phyloP scores from a whole-genome alignment of 2,329 filamentous ascomycete species.

The Sporothrix globosa region DNA sequence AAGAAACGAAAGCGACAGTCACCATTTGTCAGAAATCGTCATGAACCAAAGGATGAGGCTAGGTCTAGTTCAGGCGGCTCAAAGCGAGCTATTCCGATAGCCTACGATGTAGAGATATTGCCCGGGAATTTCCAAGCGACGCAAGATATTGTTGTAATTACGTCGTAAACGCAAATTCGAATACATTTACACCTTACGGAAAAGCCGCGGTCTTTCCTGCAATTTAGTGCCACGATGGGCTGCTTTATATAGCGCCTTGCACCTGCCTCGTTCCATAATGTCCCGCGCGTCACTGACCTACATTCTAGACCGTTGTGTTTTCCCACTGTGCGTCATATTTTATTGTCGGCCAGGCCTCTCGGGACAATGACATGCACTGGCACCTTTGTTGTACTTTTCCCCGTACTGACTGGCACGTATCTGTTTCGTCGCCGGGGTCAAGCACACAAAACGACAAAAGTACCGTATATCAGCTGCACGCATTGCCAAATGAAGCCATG shows the following conservation, averaged over 20 bases:
- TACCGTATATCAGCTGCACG: background rate
- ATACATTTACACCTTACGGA: too few relatives aligned
- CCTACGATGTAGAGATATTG: too few relatives aligned
- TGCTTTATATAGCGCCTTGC: conserved; percentile 8
- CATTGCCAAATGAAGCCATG: conserved; percentile 13
- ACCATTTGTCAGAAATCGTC: background rate
- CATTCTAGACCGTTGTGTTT: conserved; percentile 2
- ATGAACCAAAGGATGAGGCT: background rate
- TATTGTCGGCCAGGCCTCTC: background rate
- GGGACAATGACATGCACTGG: conserved; percentile 1
- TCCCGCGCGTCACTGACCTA: background rate
- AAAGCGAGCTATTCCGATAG: background rate
- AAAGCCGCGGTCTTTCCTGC: background rate
- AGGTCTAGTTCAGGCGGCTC: background rate
- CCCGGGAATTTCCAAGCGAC: too few relatives aligned
- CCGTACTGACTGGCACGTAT: conserved; percentile 7
- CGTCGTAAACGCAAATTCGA: background rate
- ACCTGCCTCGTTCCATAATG: conserved; percentile 18
- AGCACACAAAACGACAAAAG: background rate
- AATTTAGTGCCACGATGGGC: background rate
- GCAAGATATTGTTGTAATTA: background rate
- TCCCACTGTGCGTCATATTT: background rate
- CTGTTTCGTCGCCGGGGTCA: background rate
- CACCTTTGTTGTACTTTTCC: background rate
- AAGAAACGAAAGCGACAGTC: background rate